phyloP scores from a whole-genome alignment of 352 stramenopile species.

The Globisporangium canariense region DNA sequence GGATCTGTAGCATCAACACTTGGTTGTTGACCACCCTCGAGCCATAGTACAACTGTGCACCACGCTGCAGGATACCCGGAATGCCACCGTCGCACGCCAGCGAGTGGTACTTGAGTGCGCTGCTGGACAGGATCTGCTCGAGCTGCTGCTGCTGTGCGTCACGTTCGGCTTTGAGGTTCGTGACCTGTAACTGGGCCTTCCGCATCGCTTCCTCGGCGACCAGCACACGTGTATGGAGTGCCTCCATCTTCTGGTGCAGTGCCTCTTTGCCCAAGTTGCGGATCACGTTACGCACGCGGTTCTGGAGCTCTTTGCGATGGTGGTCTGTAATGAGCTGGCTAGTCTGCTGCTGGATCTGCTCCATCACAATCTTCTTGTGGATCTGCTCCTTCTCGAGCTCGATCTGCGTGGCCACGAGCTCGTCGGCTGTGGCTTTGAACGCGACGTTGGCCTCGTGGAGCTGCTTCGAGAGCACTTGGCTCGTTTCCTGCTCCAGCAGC shows the following conservation, averaged over 20 bases:
- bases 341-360: conserved; percentile 47
- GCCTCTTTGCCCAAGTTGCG: conserved; percentile 63
- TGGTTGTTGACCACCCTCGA: conserved; percentile 36
- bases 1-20: conserved; percentile 52
- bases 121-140: conserved; percentile 49
- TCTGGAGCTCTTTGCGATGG: conserved; percentile 46
- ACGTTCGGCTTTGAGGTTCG: conserved; percentile 32
- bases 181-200: conserved; percentile 39
- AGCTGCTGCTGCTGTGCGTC: conserved; percentile 35
- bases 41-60: conserved; percentile 38
- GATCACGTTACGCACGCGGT: conserved; percentile 48
- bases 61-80: conserved; percentile 48
- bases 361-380: conserved; percentile 34
- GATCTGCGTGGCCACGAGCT: conserved; percentile 48
- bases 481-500: conserved; percentile 47
- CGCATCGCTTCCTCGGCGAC: conserved; percentile 56
- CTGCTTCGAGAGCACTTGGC: conserved; percentile 40
- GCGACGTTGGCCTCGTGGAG: conserved; percentile 43
- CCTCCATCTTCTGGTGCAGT: conserved; percentile 60
- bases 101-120: conserved; percentile 50
- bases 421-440: conserved; percentile 39
- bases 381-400: conserved; percentile 44
- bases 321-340: conserved; percentile 50
- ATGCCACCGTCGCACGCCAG: conserved; percentile 41
- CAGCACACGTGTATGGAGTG: conserved; percentile 41